Evolutionary conservation across 306 rosid species (phyloP).

Genomic region (Quercus agrifolia): DNA sequence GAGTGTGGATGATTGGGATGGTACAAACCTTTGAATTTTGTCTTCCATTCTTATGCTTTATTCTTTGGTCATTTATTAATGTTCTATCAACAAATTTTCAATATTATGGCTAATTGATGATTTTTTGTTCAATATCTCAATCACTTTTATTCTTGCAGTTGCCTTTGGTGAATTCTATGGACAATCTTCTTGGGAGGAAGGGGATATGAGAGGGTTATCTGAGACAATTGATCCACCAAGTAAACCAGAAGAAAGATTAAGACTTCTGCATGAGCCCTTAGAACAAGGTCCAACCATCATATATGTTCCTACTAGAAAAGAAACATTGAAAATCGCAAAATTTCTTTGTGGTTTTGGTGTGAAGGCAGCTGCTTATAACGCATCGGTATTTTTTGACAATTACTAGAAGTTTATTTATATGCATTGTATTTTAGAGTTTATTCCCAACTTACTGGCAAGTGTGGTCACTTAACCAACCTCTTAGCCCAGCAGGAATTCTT

Average conservation of each 20-base stretch:
- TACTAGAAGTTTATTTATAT: neutral
- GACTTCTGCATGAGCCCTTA: conserved; percentile 42
- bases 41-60: neutral
- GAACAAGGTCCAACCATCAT: conserved; percentile 73
- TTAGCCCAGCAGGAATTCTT: neutral
- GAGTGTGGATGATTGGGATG: conserved; percentile 76
- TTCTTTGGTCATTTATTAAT: neutral
- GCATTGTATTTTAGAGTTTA: neutral
- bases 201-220: conserved; percentile 19
- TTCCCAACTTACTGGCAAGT: neutral
- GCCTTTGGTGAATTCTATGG: conserved; percentile 60
- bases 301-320: conserved; percentile 87
- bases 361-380: conserved; percentile 94
- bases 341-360: conserved; percentile 70
- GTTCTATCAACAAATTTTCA: neutral
- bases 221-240: conserved; percentile 37
- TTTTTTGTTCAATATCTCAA: neutral
- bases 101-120: conserved; percentile 2
- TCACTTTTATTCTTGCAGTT: conserved; percentile 45
- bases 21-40: conserved; percentile 37
- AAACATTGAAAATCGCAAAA: conserved; percentile 58
- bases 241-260: conserved; percentile 42
- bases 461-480: neutral
- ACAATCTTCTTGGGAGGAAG: conserved; percentile 40
- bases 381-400: conserved; percentile 50